Evolutionary conservation across 1,284 basidiomycete species (phyloP), one percentile per base, ranked within the genome.

Genomic region (Lentinula novae-zelandiae): DNA sequence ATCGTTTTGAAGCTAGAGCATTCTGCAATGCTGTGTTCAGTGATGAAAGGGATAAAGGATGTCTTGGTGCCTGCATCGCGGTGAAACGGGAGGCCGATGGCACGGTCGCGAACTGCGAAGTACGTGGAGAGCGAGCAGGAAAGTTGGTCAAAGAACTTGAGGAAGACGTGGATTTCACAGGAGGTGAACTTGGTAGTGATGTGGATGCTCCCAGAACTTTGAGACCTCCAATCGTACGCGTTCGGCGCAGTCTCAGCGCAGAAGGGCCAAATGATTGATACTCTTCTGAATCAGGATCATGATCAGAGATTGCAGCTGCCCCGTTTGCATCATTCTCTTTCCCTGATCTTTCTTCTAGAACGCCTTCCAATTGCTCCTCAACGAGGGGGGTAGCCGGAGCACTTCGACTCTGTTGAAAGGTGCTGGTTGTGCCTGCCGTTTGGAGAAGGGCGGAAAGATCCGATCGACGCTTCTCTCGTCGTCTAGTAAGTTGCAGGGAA

Each of bases 1-100:
- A 91, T 12, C 90, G 81, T 65, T 87, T 89, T 3, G 89, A 81
- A 3, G 84, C 78, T 8, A 92, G 65, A 0, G 90, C 86, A 27
- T 78, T 79, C 57, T 87, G 83, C 0, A 92, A 72, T 0, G 85
- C 78, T 31, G 80, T 75, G 31, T 81, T 78, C 4, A 92, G 72
- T 0, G 88, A 79, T 10, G 84, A 82, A 2, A 88, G 73, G 3
- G 87, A 90, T 0, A 89, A 72, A 0, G 86, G 85, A 66, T 89
- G 85, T 7, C 87, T 79, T 0, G 81, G 73, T 1, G 83, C 75
- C 56, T 86, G 84, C 55, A 86, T 75, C 8, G 79, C 75, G 6
- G 88, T 90, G 60, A 87, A 85, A 40, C 81, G 78, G 15, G 83
- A 82, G 10, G 78, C 75, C 27, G 79, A 73, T 2, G 79, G 73